A percentile compares a stretch with the other conserved stretches of the same genome.
Conservation (phyloP, 805 yeast genomes). For the Wickerhamiella musiphila region DNA sequence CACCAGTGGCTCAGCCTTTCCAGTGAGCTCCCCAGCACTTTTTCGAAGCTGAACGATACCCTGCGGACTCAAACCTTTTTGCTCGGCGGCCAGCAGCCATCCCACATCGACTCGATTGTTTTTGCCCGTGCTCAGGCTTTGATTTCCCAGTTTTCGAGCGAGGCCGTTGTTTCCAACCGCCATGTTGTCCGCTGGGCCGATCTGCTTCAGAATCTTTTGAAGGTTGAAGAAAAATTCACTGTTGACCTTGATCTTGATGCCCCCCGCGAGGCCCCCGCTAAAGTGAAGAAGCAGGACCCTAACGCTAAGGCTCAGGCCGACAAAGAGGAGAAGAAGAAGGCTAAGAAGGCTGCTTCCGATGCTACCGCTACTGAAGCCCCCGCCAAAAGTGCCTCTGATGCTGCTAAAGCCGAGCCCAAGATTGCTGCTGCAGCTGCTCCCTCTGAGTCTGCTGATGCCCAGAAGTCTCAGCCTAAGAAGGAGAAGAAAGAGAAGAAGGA, state of each 20-base stretch:
- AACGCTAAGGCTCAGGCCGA: too few relatives aligned
- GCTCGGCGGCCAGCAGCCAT: conserved; percentile 40
- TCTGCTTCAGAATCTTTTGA: conserved; percentile 55
- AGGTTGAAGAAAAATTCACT: conserved; percentile 33
- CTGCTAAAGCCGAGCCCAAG: conserved; percentile 26
- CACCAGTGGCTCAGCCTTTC: conserved; percentile 70
- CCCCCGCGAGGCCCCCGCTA: conserved; percentile 54
- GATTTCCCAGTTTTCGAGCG: conserved; percentile 38
- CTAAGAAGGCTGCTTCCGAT: conserved; percentile 20
- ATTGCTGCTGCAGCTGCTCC: conserved; percentile 22
- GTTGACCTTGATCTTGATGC: conserved; percentile 45
- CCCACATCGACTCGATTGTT: conserved; percentile 53
- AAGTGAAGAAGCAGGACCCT: conserved; percentile 25
- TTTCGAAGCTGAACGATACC: conserved; percentile 43
- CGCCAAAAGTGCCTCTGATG: conserved; percentile 5
- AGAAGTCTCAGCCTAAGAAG: conserved; percentile 13
- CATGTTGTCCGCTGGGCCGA: conserved; percentile 90
- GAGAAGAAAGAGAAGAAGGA: conserved; percentile 23
- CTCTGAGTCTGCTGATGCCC: conserved; percentile 9
- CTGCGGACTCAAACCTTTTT: conserved; percentile 57
- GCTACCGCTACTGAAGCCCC: conserved; percentile 11
- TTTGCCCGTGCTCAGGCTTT: conserved; percentile 50
- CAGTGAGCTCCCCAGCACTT: conserved; percentile 36
- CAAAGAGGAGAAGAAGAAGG: conserved; percentile 21
- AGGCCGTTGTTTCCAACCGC: conserved; percentile 46